Evolutionary conservation across 176 grass and related monocot genomes (phyloP).

Genomic region (Carex cristatella): DNA sequence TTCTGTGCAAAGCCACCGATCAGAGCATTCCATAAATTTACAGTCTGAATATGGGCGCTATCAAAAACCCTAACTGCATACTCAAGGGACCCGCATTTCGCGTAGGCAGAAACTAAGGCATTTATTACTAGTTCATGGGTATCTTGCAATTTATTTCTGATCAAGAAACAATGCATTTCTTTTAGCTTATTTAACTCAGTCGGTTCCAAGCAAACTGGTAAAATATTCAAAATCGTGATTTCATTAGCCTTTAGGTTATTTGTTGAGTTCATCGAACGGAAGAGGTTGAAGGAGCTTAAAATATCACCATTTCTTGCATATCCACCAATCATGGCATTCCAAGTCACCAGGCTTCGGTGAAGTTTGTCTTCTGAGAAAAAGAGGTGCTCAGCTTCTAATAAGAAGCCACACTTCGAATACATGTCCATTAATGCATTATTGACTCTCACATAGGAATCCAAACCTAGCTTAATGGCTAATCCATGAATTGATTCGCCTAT

Average conservation of each 20-base stretch:
- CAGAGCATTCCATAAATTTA: conserved; percentile 50
- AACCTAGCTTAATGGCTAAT: conserved; percentile 38
- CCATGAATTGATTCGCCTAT: conserved; percentile 36
- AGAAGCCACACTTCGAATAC: conserved; percentile 46
- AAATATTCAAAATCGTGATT: conserved; percentile 46
- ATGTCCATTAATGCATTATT: conserved; percentile 48
- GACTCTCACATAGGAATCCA: conserved; percentile 29
- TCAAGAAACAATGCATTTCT: conserved; percentile 45
- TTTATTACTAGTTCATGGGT: conserved; percentile 39
- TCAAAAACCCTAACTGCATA: conserved; percentile 32
- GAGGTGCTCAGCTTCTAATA: conserved; percentile 29
- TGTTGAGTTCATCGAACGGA: conserved; percentile 36
- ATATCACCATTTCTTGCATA: conserved; percentile 38
- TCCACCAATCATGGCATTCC: conserved; percentile 50
- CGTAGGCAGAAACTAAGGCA: conserved; percentile 51
- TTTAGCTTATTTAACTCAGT: conserved; percentile 32
- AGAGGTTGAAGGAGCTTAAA: conserved; percentile 24
- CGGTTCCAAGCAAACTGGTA: conserved; percentile 26
- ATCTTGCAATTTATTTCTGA: conserved; percentile 36
- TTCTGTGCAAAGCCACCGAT: conserved; percentile 49
- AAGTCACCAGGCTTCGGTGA: conserved; percentile 41
- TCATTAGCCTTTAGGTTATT: conserved; percentile 32
- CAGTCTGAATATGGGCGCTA: conserved; percentile 25
- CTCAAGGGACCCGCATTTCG: conserved; percentile 34
- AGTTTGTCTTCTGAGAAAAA: conserved; percentile 1